These are phyloP conservation scores for Spinacia oleracea DNA, from an alignment of 179 eudicot species.

Conservation along the genomic window DNA sequence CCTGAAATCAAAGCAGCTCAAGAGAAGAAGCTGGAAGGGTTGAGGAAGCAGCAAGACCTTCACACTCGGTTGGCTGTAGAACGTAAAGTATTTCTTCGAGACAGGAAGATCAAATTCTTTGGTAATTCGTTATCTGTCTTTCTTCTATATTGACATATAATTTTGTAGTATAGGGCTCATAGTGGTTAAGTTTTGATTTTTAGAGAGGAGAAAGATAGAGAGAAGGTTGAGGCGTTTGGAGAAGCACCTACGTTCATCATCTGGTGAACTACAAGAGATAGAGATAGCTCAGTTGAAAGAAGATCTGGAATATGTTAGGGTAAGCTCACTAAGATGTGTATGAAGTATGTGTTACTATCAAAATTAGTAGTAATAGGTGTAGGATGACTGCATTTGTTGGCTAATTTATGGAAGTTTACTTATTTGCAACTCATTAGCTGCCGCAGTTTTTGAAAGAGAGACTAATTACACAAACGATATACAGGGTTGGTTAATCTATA, in stretches of 20 bases:
- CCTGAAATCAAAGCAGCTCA: slow-evolving; percentile 76
- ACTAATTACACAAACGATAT: not conserved
- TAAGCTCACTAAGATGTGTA: slow-evolving; percentile 35
- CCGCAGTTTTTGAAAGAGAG: not conserved
- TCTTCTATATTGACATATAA: not conserved
- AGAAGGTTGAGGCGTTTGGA: slow-evolving; percentile 84
- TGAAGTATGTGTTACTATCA: slow-evolving; percentile 8
- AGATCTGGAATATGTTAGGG: slow-evolving; percentile 97
- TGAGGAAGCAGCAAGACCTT: slow-evolving; percentile 78
- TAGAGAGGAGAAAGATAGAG: slow-evolving; percentile 89
- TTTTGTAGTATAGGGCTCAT: slow-evolving; percentile 8
- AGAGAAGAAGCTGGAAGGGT: slow-evolving; percentile 70
- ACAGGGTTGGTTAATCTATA: not conserved
- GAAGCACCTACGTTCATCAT: slow-evolving; percentile 72
- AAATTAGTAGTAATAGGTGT: not conserved
- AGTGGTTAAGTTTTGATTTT: slow-evolving; percentile 3
- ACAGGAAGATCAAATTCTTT: slow-evolving; percentile 83
- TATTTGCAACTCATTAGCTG: not conserved
- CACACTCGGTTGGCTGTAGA: slow-evolving; percentile 67
- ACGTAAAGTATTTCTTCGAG: slow-evolving; percentile 69
- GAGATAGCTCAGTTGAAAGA: slow-evolving; percentile 65
- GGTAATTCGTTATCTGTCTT: slow-evolving; percentile 42
- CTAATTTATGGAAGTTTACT: not conserved
- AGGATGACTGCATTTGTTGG: not conserved
- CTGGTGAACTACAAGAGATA: slow-evolving; percentile 61